Percentiles rank a stretch among this genome's conserved stretches.
phyloP scores from a whole-genome alignment of 2,329 filamentous ascomycete species.

The Helotiales sp. region DNA sequence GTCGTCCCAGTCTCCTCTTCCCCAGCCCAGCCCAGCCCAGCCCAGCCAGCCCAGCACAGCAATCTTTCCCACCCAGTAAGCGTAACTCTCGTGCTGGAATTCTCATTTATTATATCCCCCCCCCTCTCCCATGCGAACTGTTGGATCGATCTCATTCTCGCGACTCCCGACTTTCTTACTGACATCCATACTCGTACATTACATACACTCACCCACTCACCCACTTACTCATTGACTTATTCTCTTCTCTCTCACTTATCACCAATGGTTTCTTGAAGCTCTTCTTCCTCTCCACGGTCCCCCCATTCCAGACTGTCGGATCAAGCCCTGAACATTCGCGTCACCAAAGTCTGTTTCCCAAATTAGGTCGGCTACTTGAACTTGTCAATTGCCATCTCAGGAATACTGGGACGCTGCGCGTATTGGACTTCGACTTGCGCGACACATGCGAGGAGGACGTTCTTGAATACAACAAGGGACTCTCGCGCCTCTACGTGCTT shows the following conservation, averaged over 20 bases:
- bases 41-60: too few species aligned
- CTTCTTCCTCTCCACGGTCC: constrained; percentile 22
- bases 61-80: constrained; percentile 24
- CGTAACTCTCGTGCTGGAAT: constrained; percentile 22
- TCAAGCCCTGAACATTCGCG: constrained; percentile 6
- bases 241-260: constrained; percentile 13
- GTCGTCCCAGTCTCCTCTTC: constrained; percentile 22
- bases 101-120: constrained; percentile 32
- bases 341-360: background rate
- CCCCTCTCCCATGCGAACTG: constrained; percentile 15
- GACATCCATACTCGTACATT: too few species aligned
- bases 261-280: constrained; percentile 33
- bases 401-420: background rate
- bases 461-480: too few species aligned
- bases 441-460: background rate
- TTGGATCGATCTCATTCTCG: constrained; percentile 15
- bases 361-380: background rate
- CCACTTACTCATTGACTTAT: constrained; percentile 13
- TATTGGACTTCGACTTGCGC: background rate
- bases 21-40: too few species aligned
- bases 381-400: background rate
- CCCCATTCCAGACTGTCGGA: constrained; percentile 27
- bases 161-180: background rate
- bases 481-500: background rate
- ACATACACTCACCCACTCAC: background rate